Evolutionary conservation across 805 yeast genomes (phyloP), one percentile per base, ranked within the genome.

Genomic region (Maudiozyma turicensis): DNA sequence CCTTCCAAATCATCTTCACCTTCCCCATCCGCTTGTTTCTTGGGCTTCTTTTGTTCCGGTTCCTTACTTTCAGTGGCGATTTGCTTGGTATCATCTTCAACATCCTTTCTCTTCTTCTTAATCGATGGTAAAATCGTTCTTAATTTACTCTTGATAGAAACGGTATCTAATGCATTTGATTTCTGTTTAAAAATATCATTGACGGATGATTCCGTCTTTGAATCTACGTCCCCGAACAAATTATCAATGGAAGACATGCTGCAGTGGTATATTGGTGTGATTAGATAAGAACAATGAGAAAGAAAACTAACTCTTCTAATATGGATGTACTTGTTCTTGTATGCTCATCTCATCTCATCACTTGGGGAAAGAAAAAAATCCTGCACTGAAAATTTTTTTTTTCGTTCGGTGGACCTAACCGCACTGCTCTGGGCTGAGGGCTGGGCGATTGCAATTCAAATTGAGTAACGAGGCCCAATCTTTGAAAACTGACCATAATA

Each of bases 1-100:
- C 72, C 74, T 64, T 82, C 86, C 42, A 80, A 64, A 54, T 78
- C 82, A 26, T 69, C 77, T 29, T 59, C 59, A 43, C 57, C 55
- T 13, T 57, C 57, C 38, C 30, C 26, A 43, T 48, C 48, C 37
- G 53, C 49, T 7, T 43, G 46, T 7, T 43, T 50, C 44, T 48
- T 50, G 10, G 43, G 40, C 13, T 45, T 43, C 37, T 46, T 52
- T 14, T 44, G 38, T 32, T 26, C 44, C 10, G 47, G 46, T n/a
- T 46, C 50, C 8, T 40, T 44, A 3, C 8, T 10, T 13, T 31
- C 29, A 8, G 13, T 28, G 20, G 38, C 39, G 46, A 45, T 43
- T 13, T 43, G 10, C 10, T 40, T 28, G 10, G 47, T 13, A 8
- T 28, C 44, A 26, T 30, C 33, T 5, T 30, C 42, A 6, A 33